Conservation (phyloP, 192 early-diverging fungal genomes). For the Entomortierella parvispora region DNA sequence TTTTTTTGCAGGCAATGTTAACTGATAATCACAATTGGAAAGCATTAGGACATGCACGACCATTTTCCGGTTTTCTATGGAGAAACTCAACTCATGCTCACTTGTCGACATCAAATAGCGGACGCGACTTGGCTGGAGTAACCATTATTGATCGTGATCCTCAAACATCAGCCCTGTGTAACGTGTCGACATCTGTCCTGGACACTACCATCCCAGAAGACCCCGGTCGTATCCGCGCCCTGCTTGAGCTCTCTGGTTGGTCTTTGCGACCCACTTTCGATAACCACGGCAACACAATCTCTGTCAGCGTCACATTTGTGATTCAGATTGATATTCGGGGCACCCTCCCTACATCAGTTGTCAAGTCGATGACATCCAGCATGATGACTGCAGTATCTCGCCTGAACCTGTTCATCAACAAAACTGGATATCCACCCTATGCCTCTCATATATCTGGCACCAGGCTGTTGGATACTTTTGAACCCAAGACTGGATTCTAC, state of each 20-base stretch:
- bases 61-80: background rate
- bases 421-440: slow-evolving; percentile 65
- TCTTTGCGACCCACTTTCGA: slow-evolving; percentile 58
- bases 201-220: slow-evolving; percentile 59
- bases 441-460: slow-evolving; percentile 57
- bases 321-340: slow-evolving; percentile 64
- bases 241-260: slow-evolving; percentile 61
- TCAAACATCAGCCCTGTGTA: slow-evolving; percentile 52
- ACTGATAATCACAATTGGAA: background rate
- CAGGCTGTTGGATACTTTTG: slow-evolving; percentile 54
- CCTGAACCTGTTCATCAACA: slow-evolving; percentile 55
- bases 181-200: slow-evolving; percentile 57
- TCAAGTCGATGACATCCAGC: slow-evolving; percentile 55
- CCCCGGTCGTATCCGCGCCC: slow-evolving; percentile 54
- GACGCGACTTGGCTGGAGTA: slow-evolving; percentile 58
- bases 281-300: slow-evolving; percentile 39
- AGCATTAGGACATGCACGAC: background rate
- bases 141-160: slow-evolving; percentile 63
- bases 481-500: slow-evolving; percentile 49
- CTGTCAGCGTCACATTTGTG: slow-evolving; percentile 56
- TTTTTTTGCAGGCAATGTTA: background rate
- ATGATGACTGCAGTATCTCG: slow-evolving; percentile 58
- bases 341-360: slow-evolving; percentile 49
- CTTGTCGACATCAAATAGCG: too few species aligned
- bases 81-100: too few species aligned